These are phyloP conservation scores for Zasmidium cellare DNA, from an alignment of 2,329 filamentous ascomycete genomes.

Conservation along the genomic window DNA sequence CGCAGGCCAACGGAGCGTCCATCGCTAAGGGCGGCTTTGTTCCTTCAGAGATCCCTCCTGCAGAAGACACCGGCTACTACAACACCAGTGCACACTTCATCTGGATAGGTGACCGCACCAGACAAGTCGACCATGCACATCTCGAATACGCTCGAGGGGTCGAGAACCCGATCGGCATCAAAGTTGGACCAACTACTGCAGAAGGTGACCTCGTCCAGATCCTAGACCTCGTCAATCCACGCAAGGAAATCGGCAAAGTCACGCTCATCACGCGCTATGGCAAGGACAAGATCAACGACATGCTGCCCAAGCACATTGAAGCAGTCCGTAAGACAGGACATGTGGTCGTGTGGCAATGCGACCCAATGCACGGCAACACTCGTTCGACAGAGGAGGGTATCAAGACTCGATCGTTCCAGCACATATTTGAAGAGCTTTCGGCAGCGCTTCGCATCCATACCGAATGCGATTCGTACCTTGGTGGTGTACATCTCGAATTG, in stretches of 20 bases:
- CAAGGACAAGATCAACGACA: conserved; percentile 68
- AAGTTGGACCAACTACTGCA: conserved; percentile 86
- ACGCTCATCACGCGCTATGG: conserved; percentile 97
- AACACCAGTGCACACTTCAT: conserved; percentile 95
- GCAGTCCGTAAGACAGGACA: conserved; percentile 79
- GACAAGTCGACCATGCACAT: conserved; percentile 89
- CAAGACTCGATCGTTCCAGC: conserved; percentile 89
- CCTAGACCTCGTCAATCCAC: conserved; percentile 82
- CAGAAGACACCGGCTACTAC: conserved; percentile 68
- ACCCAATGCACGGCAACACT: conserved; percentile 93
- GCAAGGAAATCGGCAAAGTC: conserved; percentile 81
- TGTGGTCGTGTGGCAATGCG: conserved; percentile 91
- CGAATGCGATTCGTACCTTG: conserved; percentile 79
- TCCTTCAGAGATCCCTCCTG: not conserved
- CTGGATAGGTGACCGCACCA: conserved; percentile 96
- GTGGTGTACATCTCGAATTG: conserved; percentile 91
- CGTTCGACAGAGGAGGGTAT: conserved; percentile 69
- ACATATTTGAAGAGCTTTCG: conserved; percentile 84
- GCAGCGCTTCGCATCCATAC: conserved; percentile 83
- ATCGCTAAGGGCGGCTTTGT: not conserved
- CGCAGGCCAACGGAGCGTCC: not conserved
- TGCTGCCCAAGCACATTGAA: conserved; percentile 83
- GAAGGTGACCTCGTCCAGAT: conserved; percentile 73
- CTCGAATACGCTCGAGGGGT: conserved; percentile 97
- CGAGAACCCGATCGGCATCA: conserved; percentile 93